phyloP scores from a whole-genome alignment of 768 basidiomycete species.

The Psilocybe tampanensis region DNA sequence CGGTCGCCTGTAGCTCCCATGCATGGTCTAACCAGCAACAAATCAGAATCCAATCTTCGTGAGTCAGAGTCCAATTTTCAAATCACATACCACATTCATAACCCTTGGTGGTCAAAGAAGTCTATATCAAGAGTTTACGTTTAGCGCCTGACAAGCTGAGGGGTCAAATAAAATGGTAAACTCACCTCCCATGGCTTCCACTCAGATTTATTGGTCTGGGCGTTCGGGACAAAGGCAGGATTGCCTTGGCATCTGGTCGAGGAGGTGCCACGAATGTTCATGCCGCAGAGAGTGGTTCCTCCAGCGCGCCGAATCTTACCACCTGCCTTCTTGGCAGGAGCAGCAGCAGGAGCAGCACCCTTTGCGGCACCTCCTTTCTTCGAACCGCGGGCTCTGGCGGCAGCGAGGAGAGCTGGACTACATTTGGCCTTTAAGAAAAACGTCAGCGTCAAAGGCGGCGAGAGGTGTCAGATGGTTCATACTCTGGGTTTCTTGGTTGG shows the following conservation, averaged over 20 bases:
- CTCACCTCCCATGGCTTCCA: background rate
- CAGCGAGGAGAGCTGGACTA: background rate
- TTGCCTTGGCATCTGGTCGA: background rate
- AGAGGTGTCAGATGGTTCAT: background rate
- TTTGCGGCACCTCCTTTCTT: no score
- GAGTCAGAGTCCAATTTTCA: background rate
- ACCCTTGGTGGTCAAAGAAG: background rate
- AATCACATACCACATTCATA: background rate
- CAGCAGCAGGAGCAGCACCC: no score
- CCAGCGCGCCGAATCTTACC: background rate
- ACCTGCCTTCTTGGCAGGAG: background rate
- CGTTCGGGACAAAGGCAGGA: background rate
- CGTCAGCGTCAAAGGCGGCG: background rate
- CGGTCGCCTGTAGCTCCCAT: background rate
- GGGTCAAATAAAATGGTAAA: background rate
- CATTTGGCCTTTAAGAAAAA: background rate
- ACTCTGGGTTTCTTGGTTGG: background rate
- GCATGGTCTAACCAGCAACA: background rate
- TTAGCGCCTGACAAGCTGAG: no score
- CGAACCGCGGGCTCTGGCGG: background rate
- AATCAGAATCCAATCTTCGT: no score
- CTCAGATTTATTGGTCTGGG: background rate
- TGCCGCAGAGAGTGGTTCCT: background rate
- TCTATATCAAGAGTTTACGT: no score
- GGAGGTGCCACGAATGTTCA: background rate